Evolutionary conservation across 441 rosid genomes (phyloP).

Genomic region (Populus hybrid): DNA sequence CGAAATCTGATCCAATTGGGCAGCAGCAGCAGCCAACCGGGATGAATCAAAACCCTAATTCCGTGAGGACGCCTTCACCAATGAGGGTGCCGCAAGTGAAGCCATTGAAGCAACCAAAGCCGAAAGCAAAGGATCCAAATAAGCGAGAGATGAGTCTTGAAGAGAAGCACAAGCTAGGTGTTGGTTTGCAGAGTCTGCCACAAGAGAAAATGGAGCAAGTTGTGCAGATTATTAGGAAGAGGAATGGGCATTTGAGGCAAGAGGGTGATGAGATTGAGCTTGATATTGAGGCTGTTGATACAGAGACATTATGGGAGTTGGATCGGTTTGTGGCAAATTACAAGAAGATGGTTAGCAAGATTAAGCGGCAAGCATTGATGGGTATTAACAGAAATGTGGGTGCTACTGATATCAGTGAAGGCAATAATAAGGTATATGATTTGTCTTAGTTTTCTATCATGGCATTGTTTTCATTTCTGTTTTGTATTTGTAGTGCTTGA

Average conservation of each 20-base stretch:
- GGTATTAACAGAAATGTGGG: conserved; percentile 33
- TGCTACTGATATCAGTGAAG: conserved; percentile 29
- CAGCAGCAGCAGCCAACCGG: conserved; percentile 11
- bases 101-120: conserved; percentile 76
- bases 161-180: conserved; percentile 79
- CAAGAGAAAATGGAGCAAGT: conserved; percentile 94
- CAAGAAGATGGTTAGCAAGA: conserved; percentile 88
- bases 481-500: not conserved
- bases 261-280: conserved; percentile 98
- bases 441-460: not conserved
- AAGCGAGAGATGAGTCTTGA: conserved; percentile 86
- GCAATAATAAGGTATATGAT: conserved; percentile 24
- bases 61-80: conserved; percentile 46
- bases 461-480: not conserved
- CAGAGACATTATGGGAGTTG: conserved; percentile 93
- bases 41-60: conserved; percentile 21
- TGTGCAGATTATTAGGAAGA: conserved; percentile 75
- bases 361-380: conserved; percentile 78
- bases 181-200: conserved; percentile 89
- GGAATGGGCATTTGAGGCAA: conserved; percentile 71
- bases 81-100: conserved; percentile 41
- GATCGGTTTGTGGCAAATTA: conserved; percentile 89
- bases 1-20: conserved; percentile 34
- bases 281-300: conserved; percentile 88
- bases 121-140: conserved; percentile 90